Evolutionary conservation across 306 rosid species (phyloP).

Genomic region (Aeschynomene evenia): DNA sequence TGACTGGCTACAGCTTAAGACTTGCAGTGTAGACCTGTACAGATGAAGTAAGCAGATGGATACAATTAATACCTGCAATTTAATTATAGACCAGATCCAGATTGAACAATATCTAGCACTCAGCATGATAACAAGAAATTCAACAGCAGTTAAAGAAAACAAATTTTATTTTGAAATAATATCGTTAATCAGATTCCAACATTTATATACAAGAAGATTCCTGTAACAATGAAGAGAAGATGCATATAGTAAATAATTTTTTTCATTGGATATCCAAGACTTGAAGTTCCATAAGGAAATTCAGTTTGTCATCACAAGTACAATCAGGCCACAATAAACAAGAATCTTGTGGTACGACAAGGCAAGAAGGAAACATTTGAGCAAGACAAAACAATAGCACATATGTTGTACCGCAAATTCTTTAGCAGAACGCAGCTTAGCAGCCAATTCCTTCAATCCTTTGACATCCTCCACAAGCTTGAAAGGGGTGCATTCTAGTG

Average conservation of each 20-base stretch:
- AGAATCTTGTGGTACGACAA: background rate
- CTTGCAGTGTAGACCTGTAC: slow-evolving; percentile 1
- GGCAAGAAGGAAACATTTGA: slow-evolving; percentile 1
- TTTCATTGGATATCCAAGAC: slow-evolving; percentile 14
- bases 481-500: slow-evolving; percentile 70
- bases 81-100: background rate
- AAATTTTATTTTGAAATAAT: background rate
- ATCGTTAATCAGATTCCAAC: slow-evolving; percentile 4
- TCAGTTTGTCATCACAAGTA: slow-evolving; percentile 8
- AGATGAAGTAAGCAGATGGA: background rate
- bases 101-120: background rate
- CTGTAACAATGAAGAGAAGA: background rate
- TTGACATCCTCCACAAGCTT: slow-evolving; percentile 78
- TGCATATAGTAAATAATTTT: slow-evolving; percentile 4
- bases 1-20: slow-evolving; percentile 1
- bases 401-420: slow-evolving; percentile 83
- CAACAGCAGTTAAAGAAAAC: background rate
- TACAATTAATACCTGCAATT: background rate
- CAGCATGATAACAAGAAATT: background rate
- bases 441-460: slow-evolving; percentile 79
- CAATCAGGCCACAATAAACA: slow-evolving; percentile 9
- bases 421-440: slow-evolving; percentile 57
- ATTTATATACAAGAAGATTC: background rate
- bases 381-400: slow-evolving; percentile 1
- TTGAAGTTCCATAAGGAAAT: background rate